Evolutionary conservation across 805 yeast genomes (phyloP).

Genomic region (Scheffersomyces lignosus): DNA sequence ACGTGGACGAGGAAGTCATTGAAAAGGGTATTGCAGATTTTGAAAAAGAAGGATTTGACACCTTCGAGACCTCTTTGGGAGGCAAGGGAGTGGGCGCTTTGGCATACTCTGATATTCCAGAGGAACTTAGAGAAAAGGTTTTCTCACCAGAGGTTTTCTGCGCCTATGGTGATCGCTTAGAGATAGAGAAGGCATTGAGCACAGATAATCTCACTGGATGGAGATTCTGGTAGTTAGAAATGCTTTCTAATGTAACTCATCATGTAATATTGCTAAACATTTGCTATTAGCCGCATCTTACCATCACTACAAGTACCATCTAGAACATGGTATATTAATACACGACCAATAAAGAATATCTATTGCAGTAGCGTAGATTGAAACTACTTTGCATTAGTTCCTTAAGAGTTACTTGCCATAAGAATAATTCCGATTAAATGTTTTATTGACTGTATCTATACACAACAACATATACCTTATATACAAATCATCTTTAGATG

Average conservation of each 20-base stretch:
- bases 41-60: slow-evolving; percentile 57
- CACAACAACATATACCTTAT: too few relatives aligned
- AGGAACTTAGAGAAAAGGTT: slow-evolving; percentile 9
- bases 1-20: slow-evolving; percentile 32
- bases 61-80: slow-evolving; percentile 79
- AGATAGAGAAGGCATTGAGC: slow-evolving; percentile 50
- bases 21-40: slow-evolving; percentile 38
- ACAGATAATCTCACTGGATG: slow-evolving; percentile 45
- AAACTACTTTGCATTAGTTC: too few relatives aligned
- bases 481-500: too few relatives aligned
- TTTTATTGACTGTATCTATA: too few relatives aligned
- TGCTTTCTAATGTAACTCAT: too few relatives aligned
- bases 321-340: too few relatives aligned
- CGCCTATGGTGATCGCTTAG: slow-evolving; percentile 39
- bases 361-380: too few relatives aligned
- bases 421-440: too few relatives aligned
- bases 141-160: slow-evolving; percentile 38
- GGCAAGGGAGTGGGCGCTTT: slow-evolving; percentile 82
- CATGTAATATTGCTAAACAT: slow-evolving; percentile 1
- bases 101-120: slow-evolving; percentile 9
- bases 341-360: too few relatives aligned
- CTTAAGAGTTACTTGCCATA: too few relatives aligned
- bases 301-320: too few relatives aligned
- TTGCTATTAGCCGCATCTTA: too few relatives aligned
- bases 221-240: slow-evolving; percentile 63